Evolutionary conservation across 2,329 filamentous ascomycete genomes (phyloP).

Genomic region (Mollisiaceae sp.): DNA sequence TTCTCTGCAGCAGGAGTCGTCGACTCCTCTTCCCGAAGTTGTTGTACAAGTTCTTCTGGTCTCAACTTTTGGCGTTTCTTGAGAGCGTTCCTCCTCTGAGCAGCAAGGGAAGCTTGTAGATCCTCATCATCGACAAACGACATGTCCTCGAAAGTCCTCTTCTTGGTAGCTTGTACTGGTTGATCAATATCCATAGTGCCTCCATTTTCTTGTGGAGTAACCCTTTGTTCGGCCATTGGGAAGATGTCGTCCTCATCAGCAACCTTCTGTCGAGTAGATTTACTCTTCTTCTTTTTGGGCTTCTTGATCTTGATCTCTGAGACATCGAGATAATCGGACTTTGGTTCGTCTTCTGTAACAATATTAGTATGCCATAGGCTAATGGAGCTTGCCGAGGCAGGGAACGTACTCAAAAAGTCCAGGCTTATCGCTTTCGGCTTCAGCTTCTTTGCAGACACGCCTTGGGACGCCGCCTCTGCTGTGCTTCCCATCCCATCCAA

Average conservation of each 20-base stretch:
- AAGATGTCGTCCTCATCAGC: slow-evolving; percentile 67
- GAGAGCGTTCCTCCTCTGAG: slow-evolving; percentile 80
- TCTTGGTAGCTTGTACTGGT: slow-evolving; percentile 57
- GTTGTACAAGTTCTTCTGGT: slow-evolving; percentile 84
- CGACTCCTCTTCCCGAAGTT: slow-evolving; percentile 69
- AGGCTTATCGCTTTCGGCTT: slow-evolving; percentile 77
- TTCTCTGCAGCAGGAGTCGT: slow-evolving; percentile 61
- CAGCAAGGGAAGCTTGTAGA: slow-evolving; percentile 81
- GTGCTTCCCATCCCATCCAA: slow-evolving; percentile 78
- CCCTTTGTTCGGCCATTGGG: slow-evolving; percentile 46
- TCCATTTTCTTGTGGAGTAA: slow-evolving; percentile 42
- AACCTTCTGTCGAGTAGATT: slow-evolving; percentile 72
- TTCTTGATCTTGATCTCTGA: slow-evolving; percentile 93
- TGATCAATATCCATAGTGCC: slow-evolving; percentile 79
- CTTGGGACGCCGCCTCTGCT: slow-evolving; percentile 61
- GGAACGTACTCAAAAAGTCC: slow-evolving; percentile 63
- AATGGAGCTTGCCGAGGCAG: slow-evolving; percentile 33
- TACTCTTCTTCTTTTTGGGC: slow-evolving; percentile 88
- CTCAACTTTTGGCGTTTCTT: slow-evolving; percentile 90
- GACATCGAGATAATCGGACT: slow-evolving; percentile 87
- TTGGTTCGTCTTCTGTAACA: slow-evolving; percentile 63
- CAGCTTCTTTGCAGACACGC: slow-evolving; percentile 58
- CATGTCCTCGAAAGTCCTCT: slow-evolving; percentile 67
- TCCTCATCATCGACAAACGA: slow-evolving; percentile 91
- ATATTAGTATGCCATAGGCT: slow-evolving; percentile 38